Conservation (phyloP, 2,329 filamentous ascomycete genomes). For the Boeremia exigua region DNA sequence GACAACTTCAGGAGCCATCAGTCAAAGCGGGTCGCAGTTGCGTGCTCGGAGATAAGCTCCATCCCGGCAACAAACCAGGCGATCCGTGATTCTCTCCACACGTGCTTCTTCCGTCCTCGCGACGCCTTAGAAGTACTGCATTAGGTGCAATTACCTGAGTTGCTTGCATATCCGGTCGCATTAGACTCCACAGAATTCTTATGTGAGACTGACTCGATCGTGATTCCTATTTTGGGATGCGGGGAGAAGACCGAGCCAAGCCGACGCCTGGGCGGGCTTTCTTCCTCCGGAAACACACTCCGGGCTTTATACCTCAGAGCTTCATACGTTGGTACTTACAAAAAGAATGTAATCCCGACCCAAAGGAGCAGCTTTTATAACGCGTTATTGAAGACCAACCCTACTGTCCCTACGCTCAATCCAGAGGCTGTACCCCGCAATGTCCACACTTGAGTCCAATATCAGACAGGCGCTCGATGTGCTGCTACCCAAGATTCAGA, state of each 20-base stretch:
- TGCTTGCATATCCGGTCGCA: neutral
- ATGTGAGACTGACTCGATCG: neutral
- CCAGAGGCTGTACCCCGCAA: conserved; percentile 13
- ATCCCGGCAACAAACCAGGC: neutral
- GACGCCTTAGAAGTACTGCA: neutral
- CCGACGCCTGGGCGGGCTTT: conserved; percentile 8
- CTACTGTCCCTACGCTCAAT: neutral
- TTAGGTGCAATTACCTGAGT: too few species aligned
- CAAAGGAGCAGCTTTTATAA: neutral
- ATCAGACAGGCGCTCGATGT: conserved; percentile 36
- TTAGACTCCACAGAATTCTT: neutral
- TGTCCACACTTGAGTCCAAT: conserved; percentile 37
- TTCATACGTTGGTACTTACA: neutral
- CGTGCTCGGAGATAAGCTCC: conserved; percentile 8
- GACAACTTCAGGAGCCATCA: neutral
- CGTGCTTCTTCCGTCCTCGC: neutral
- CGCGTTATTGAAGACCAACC: too few species aligned
- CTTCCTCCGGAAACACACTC: conserved; percentile 2
- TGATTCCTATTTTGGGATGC: neutral
- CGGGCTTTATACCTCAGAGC: neutral
- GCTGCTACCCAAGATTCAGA: conserved; percentile 37
- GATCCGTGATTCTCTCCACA: neutral
- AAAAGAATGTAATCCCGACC: neutral
- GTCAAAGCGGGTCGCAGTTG: conserved; percentile 2
- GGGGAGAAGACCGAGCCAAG: conserved; percentile 14